These are phyloP conservation scores for Trichoderma endophyticum DNA, from an alignment of 2,329 filamentous ascomycete genomes.

Conservation along the genomic window DNA sequence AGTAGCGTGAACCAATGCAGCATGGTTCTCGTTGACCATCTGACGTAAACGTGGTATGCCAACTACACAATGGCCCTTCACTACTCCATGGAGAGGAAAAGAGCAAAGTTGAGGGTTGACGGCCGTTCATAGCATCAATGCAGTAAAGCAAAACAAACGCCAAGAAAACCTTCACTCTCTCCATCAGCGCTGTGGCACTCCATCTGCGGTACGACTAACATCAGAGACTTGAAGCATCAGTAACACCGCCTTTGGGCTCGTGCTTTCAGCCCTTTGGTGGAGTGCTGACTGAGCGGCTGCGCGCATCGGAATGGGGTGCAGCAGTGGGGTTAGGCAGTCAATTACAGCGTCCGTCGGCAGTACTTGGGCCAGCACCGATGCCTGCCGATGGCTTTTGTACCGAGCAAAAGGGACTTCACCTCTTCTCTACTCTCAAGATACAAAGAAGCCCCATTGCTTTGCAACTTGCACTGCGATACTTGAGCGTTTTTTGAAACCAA, in stretches of 20 bases:
- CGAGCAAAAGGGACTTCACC: neutral
- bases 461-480: neutral
- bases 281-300: neutral
- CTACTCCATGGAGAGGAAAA: neutral
- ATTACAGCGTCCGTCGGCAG: neutral
- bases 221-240: neutral
- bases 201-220: neutral
- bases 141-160: neutral
- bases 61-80: neutral
- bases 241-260: neutral
- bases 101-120: neutral
- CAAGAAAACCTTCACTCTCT: neutral
- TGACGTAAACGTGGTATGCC: neutral
- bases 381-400: neutral
- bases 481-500: neutral
- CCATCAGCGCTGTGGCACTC: neutral
- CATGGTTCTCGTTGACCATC: neutral
- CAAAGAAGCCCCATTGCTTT: neutral
- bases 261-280: neutral
- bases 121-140: neutral
- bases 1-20: neutral
- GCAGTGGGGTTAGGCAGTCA: conserved; percentile 9
- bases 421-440: neutral
- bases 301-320: conserved; percentile 11
- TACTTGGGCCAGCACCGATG: neutral